phyloP scores from a whole-genome alignment of 1,284 basidiomycete species.

The Ustilago crameri region DNA sequence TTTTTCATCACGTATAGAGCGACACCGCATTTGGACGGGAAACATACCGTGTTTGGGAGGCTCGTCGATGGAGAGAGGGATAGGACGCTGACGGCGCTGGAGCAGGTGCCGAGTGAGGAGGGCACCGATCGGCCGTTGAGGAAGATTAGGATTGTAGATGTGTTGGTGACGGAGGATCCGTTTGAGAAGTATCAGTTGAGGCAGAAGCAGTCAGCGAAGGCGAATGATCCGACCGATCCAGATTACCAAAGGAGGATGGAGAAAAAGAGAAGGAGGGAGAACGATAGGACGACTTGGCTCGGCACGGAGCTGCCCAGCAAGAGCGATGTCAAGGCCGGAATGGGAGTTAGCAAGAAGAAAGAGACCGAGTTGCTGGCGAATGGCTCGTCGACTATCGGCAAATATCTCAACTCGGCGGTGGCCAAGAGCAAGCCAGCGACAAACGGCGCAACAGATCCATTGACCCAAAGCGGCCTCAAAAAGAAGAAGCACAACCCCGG shows the following conservation, averaged over 20 bases:
- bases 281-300: conserved; percentile 65
- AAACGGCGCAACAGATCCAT: background rate
- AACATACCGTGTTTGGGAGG: conserved; percentile 91
- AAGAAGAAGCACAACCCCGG: conserved; percentile 24
- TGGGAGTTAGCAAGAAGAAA: background rate
- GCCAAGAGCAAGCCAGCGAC: background rate
- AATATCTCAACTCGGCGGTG: conserved; percentile 24
- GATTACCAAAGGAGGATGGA: conserved; percentile 47
- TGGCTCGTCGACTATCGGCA: conserved; percentile 20
- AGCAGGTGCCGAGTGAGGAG: conserved; percentile 81
- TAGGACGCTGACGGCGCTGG: conserved; percentile 80
- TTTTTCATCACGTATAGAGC: conserved; percentile 63
- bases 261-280: conserved; percentile 58
- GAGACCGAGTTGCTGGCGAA: conserved; percentile 2
- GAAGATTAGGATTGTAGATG: conserved; percentile 74
- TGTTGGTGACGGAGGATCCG: conserved; percentile 58
- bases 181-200: conserved; percentile 56
- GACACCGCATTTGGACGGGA: conserved; percentile 78
- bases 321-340: background rate
- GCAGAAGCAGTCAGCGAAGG: conserved; percentile 20
- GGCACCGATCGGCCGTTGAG: conserved; percentile 87
- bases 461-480: background rate
- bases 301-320: conserved; percentile 28
- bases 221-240: conserved; percentile 48
- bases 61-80: conserved; percentile 90